Base-by-base conservation (phyloP, 805 yeast species). In the Blastobotrys mokoenaii region DNA sequence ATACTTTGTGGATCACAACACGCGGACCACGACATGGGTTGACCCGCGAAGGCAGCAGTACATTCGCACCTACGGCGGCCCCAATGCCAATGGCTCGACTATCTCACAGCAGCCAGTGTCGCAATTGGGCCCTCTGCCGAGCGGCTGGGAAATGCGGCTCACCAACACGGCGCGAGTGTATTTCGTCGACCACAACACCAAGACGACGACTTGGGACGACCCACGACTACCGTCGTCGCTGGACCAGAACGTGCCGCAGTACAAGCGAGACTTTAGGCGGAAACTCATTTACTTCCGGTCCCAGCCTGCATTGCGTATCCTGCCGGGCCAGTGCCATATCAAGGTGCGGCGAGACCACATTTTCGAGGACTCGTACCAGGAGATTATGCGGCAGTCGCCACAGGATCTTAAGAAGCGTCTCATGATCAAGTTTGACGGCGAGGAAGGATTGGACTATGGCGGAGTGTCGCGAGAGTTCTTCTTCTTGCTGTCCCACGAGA, bases 11-110 rank as follows among this genome's bases (percentile, higher is more conserved):
- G 99, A 93, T 66, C 99, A 93, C 69, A 93, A 93, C 66, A 93
- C 98, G n/a, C 78, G 99, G 65, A 93, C 99, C 1, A 93, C 99
- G 2, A 93, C 99, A 10, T 93, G 99, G 99, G 99, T 93, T 40
- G 99, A 93, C 66, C 99, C 99, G 53, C 79, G 99, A 68, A 80
- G 98, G 67, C 98, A 93, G 68, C 99, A 93, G 70, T 93, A 87
- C 66, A 93, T 93, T 57, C 83, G 97, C 64, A 87, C 95, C 50
- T 88, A 84, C 64, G 97, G 96, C 22, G 51, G 64, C 74, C 70
- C 72, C 25, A 67, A 69, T 48, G 89, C 76, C 67, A 73, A 74
- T 51, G 69, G 79, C 58, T 83, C 96, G 3, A 87, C 96, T 16
- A 87, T 90, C 55, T 96, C 89, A 69, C 97, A 93, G 58, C 98